phyloP scores from a whole-genome alignment of 345 rosid species.

The Hypericum androsaemum region DNA sequence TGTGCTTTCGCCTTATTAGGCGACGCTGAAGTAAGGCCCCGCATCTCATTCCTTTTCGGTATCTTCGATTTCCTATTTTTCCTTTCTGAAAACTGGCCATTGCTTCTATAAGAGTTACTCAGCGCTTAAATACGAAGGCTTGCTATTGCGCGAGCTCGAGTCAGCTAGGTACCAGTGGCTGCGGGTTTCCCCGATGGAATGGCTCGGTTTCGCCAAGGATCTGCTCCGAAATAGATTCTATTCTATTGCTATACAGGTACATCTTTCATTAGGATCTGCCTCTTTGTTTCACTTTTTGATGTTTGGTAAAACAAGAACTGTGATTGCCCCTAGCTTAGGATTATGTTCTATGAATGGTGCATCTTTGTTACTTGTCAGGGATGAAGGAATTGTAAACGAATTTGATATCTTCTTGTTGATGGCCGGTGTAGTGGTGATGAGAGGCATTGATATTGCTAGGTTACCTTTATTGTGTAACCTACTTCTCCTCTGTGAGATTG shows the following conservation, averaged over 20 bases:
- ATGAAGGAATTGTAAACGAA: too few relatives aligned
- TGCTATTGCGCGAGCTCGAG: conserved; percentile 44
- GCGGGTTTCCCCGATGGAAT: conserved; percentile 48
- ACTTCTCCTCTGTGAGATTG: too few relatives aligned
- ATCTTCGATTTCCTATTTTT: not conserved
- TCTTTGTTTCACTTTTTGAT: not conserved
- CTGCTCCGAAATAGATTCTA: conserved; percentile 45
- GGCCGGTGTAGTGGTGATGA: too few relatives aligned
- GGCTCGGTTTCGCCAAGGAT: conserved; percentile 56
- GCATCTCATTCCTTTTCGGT: not conserved
- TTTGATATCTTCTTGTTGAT: too few relatives aligned
- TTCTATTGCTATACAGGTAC: conserved; percentile 48
- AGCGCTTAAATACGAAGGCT: conserved; percentile 70
- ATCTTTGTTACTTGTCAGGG: too few relatives aligned
- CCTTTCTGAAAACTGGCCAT: not conserved
- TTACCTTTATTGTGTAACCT: too few relatives aligned
- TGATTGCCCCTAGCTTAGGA: too few relatives aligned
- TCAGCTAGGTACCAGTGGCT: conserved; percentile 36
- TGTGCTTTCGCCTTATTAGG: conserved; percentile 66
- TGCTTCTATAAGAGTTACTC: conserved; percentile 40
- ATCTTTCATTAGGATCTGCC: not conserved
- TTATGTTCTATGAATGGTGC: too few relatives aligned
- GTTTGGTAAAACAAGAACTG: too few relatives aligned
- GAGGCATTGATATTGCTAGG: too few relatives aligned
- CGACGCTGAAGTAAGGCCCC: conserved; percentile 45